Evolutionary conservation across 78 protist species (phyloP), one percentile per base, ranked within the genome.

Genomic region (Dictyostelium firmibasis): DNA sequence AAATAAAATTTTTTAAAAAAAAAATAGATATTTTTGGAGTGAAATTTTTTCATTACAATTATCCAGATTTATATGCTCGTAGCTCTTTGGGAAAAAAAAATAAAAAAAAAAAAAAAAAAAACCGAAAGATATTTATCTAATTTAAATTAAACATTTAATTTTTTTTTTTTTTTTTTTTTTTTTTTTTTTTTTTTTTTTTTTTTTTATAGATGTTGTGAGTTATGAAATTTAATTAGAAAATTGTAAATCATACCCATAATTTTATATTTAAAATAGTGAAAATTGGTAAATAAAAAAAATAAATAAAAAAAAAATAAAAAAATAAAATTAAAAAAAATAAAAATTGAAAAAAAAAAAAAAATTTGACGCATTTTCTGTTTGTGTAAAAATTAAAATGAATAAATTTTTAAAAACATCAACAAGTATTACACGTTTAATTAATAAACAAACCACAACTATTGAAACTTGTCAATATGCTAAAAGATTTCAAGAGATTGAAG

Each of bases 401-500:
- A 67, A 27, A 67, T 27, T 57, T 57, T 27, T 27, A 27, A 67
- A 27, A 67, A 7, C 29, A 67, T 27, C 29, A 67, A 67, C 13
- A 67, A 67, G 38, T 27, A 67, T 27, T 27, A 67, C 75, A 27
- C 75, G 75, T 67, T 23, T 67, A 27, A 67, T 23, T 67, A 27
- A 67, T 27, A 67, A 67, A 27, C 8, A 27, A 6, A 20, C 67
- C 7, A 57, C 67, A 57, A 57, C 67, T 20, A 57, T 57, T 20
- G 67, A 57, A 57, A 20, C 67, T 20, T 57, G 67, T 5, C 67
- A 57, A 27, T 67, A 67, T 67, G 29, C 35, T 8, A 88, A 88
- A 67, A 88, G 93, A 78, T 88, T 88, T 27, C n/a, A 79, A 62
- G 86, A 78, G 31, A 29, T 88, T n/a, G 93, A 88, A 44, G 93